A percentile compares a stretch with the other conserved stretches of the same genome.
Conservation (phyloP, 768 basidiomycete species). For the Phanerochaete sordida region DNA sequence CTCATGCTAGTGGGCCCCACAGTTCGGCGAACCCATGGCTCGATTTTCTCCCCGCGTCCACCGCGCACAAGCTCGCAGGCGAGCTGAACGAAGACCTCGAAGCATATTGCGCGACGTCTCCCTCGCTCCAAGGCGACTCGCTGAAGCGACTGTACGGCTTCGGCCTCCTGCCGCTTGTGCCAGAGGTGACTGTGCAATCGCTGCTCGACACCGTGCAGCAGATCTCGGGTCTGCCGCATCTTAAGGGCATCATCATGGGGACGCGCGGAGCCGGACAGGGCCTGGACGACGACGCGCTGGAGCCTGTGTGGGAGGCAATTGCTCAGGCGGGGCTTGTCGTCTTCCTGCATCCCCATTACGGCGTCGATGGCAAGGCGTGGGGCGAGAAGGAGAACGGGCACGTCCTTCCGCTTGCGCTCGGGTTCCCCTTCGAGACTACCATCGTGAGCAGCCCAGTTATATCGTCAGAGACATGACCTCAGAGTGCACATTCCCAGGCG, state of each 20-base stretch:
- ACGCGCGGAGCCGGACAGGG: constrained; percentile 76
- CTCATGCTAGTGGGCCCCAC: neutral
- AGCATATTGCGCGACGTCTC: constrained; percentile 68
- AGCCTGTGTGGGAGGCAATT: constrained; percentile 81
- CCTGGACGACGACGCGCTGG: constrained; percentile 73
- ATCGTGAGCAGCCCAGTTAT: constrained; percentile 51
- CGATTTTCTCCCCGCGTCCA: constrained; percentile 71
- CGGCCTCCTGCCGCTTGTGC: constrained; percentile 80
- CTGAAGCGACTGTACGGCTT: constrained; percentile 78
- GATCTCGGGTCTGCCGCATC: constrained; percentile 58
- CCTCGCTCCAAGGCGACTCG: constrained; percentile 31
- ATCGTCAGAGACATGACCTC: neutral
- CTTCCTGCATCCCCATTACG: constrained; percentile 88
- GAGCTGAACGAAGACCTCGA: constrained; percentile 78
- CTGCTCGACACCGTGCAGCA: constrained; percentile 66
- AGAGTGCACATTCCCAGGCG: constrained; percentile 37
- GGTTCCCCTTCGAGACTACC: constrained; percentile 91
- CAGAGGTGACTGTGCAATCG: constrained; percentile 48
- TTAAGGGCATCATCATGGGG: constrained; percentile 80
- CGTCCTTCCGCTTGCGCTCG: constrained; percentile 80
- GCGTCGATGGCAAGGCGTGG: constrained; percentile 70
- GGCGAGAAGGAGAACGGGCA: constrained; percentile 81
- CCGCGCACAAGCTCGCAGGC: constrained; percentile 63
- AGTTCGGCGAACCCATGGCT: constrained; percentile 92
- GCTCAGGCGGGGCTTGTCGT: constrained; percentile 66